phyloP scores from a whole-genome alignment of 1,284 basidiomycete genomes.

The Cystobasidiaceae sp. region DNA sequence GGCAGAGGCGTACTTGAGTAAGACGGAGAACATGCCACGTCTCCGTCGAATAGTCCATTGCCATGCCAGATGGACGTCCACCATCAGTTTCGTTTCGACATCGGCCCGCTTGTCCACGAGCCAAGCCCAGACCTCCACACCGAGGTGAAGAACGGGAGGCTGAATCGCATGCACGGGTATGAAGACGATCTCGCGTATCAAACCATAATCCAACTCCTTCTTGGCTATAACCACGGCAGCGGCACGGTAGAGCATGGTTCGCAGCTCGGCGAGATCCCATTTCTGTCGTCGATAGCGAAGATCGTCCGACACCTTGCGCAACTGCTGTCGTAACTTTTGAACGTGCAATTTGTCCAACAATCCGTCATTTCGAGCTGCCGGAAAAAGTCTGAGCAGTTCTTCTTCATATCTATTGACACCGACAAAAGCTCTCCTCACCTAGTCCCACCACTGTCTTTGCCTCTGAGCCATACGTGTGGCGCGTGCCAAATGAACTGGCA shows the following conservation, averaged over 20 bases:
- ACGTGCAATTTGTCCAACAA: constrained; percentile 52
- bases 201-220: constrained; percentile 69
- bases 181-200: constrained; percentile 80
- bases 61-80: constrained; percentile 85
- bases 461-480: constrained; percentile 28
- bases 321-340: constrained; percentile 61
- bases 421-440: too few species aligned
- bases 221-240: constrained; percentile 64
- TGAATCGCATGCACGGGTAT: constrained; percentile 87
- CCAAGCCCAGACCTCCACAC: constrained; percentile 96
- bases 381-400: too few species aligned
- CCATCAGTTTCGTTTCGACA: constrained; percentile 68
- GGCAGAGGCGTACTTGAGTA: constrained; percentile 70
- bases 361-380: constrained; percentile 7
- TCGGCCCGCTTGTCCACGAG: constrained; percentile 80
- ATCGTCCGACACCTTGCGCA: constrained; percentile 62
- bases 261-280: constrained; percentile 71
- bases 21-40: constrained; percentile 74
- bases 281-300: constrained; percentile 65
- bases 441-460: constrained; percentile 26
- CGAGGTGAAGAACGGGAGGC: constrained; percentile 74
- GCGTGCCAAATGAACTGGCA: constrained; percentile 35
- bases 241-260: constrained; percentile 78
- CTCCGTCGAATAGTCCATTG: constrained; percentile 67
- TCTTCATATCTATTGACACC: too few species aligned